A percentile compares a stretch with the other conserved stretches of the same genome.
Conservation (phyloP, 441 rosid genomes). For the Populus hybrid region DNA sequence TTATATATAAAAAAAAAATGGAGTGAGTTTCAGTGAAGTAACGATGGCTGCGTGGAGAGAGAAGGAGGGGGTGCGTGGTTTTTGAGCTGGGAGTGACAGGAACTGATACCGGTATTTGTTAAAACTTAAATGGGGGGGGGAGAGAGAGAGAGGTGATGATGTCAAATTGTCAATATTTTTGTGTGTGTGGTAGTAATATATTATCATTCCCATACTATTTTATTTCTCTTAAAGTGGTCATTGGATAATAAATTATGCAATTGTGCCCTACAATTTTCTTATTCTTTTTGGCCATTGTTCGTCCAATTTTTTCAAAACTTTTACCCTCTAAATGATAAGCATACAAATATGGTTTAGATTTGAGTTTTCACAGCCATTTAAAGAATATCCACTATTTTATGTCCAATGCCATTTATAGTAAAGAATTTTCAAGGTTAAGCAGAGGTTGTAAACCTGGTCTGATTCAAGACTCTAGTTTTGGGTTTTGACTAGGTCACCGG, state of each 20-base stretch:
- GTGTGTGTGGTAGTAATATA: not conserved
- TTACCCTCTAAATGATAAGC: no score
- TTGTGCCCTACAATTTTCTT: not conserved
- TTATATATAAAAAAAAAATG: not conserved
- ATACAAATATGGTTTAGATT: no score
- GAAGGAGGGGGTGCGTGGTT: not conserved
- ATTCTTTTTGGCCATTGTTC: no score
- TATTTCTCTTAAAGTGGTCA: not conserved
- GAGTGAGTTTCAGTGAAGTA: slow-evolving; percentile 1
- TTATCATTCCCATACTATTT: not conserved
- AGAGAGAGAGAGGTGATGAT: not conserved
- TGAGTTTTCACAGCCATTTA: no score
- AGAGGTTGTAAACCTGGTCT: no score
- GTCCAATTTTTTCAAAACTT: no score
- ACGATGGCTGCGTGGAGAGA: slow-evolving; percentile 23
- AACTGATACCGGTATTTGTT: not conserved
- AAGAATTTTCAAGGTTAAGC: no score
- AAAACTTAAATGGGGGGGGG: not conserved
- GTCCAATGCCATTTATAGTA: no score
- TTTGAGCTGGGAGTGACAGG: not conserved
- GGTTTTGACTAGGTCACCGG: no score
- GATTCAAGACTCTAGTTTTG: no score
- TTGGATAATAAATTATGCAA: not conserved
- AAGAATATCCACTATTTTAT: no score
- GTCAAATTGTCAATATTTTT: not conserved